Conservation (phyloP, 768 basidiomycete species). For the Termitomyces sp. region DNA sequence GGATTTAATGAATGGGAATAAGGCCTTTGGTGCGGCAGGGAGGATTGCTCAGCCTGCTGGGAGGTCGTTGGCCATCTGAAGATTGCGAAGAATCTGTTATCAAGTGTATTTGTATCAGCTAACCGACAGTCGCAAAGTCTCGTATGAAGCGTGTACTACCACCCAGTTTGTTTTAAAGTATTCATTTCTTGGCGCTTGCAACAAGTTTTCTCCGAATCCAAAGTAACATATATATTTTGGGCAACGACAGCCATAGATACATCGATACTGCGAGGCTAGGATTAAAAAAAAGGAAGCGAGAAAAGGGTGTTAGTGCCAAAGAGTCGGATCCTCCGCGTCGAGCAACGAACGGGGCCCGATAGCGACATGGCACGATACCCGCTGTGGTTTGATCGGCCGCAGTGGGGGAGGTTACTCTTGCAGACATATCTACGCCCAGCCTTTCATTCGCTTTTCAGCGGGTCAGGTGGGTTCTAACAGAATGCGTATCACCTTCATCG, state of each 20-base stretch:
- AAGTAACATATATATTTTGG: neutral
- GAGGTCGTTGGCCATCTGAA: slow-evolving; percentile 32
- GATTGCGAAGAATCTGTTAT: neutral
- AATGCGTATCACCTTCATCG: slow-evolving; percentile 45
- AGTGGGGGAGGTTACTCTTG: slow-evolving; percentile 57
- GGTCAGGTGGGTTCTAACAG: slow-evolving; percentile 91
- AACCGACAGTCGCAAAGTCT: neutral
- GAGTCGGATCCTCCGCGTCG: slow-evolving; percentile 64
- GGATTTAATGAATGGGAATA: slow-evolving; percentile 28
- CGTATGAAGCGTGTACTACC: neutral
- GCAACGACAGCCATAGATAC: neutral
- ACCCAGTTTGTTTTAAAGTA: neutral
- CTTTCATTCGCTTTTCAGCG: slow-evolving; percentile 62
- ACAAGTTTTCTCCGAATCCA: neutral
- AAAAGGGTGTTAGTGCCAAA: slow-evolving; percentile 59
- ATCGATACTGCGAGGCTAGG: neutral
- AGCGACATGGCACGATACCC: slow-evolving; percentile 69
- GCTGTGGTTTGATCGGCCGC: slow-evolving; percentile 60
- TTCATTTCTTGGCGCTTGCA: neutral
- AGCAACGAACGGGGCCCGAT: slow-evolving; percentile 68
- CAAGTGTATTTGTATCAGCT: slow-evolving; percentile 11
- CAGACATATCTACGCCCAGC: slow-evolving; percentile 92
- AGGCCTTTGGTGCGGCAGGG: slow-evolving; percentile 39
- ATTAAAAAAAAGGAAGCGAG: slow-evolving; percentile 9
- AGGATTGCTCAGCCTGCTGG: slow-evolving; percentile 60